A percentile compares a stretch with the other conserved stretches of the same genome.
Conservation (phyloP, 2,329 filamentous ascomycete species). For the Microascus cirrosus region DNA sequence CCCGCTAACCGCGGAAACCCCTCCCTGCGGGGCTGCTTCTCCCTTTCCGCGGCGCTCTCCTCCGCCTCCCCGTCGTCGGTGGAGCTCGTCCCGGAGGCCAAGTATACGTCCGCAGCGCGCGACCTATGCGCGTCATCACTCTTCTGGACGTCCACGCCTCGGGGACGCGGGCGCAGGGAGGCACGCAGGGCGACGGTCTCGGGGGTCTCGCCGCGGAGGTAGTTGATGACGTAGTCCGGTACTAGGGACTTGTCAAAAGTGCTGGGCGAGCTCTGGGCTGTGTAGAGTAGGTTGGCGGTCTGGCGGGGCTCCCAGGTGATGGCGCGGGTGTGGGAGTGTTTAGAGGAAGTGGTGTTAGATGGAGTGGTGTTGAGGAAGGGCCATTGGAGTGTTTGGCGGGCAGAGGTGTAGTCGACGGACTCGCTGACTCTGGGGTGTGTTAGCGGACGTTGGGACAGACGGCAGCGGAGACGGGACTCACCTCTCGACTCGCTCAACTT, state of each 20-base stretch:
- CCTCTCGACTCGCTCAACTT: constrained; percentile 9
- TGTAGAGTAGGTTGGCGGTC: not conserved
- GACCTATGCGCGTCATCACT: constrained; percentile 14
- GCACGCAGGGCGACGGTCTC: constrained; percentile 36
- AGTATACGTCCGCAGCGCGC: constrained; percentile 21
- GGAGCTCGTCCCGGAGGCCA: constrained; percentile 12
- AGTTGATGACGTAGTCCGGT: constrained; percentile 45
- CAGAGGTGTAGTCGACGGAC: constrained; percentile 1
- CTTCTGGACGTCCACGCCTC: not conserved
- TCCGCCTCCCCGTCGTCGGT: constrained; percentile 2
- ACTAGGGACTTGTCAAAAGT: constrained; percentile 31
- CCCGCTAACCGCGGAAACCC: constrained; percentile 20
- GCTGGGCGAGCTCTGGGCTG: constrained; percentile 12
- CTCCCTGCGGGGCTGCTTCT: constrained; percentile 12
- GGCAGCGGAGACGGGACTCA: not conserved
- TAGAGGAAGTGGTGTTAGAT: not conserved
- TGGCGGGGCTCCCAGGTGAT: not conserved
- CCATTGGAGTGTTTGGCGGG: constrained; percentile 7
- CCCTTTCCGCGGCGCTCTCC: constrained; percentile 11
- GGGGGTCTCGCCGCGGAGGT: constrained; percentile 42
- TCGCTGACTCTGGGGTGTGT: constrained; percentile 1
- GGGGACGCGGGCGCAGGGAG: constrained; percentile 14
- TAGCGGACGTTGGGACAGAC: not conserved
- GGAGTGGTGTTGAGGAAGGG: constrained; percentile 7
- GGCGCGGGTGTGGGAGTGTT: not conserved